phyloP scores from a whole-genome alignment of 208 protist genomes.

The Balamuthia mandrillaris region DNA sequence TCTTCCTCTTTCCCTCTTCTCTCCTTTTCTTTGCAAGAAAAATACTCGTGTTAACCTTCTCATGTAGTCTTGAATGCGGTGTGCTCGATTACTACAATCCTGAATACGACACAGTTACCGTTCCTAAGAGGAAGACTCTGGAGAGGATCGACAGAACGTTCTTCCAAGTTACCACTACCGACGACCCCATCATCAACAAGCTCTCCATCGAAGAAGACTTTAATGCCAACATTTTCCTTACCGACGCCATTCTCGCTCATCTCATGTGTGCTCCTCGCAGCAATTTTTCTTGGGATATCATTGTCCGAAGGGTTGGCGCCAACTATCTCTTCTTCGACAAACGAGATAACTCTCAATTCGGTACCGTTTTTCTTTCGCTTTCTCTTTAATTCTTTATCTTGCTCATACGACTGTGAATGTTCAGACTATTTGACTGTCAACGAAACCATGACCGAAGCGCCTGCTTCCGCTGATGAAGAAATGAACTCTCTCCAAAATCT shows the following conservation, averaged over 20 bases:
- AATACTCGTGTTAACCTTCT: not conserved
- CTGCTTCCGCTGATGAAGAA: conserved; percentile 52
- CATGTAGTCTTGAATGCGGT: not conserved
- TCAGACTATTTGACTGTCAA: conserved; percentile 62
- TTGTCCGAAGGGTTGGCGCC: conserved; percentile 49
- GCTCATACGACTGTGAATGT: not conserved
- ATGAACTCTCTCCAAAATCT: conserved; percentile 60
- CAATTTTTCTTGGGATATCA: conserved; percentile 71
- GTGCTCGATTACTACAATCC: conserved; percentile 13
- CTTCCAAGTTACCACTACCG: conserved; percentile 6
- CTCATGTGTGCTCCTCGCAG: conserved; percentile 66
- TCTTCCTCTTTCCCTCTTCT: too few relatives aligned
- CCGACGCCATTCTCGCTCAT: conserved; percentile 62
- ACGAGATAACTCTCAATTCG: conserved; percentile 11
- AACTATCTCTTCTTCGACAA: conserved; percentile 33
- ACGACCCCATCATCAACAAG: conserved; percentile 39
- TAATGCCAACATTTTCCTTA: conserved; percentile 64
- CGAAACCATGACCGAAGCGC: conserved; percentile 61
- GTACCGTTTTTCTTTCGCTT: not conserved
- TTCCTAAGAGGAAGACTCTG: conserved; percentile 32
- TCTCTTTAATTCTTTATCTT: not conserved
- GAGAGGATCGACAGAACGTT: not conserved
- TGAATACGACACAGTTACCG: conserved; percentile 33
- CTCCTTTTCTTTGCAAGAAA: too few relatives aligned
- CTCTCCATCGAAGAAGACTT: conserved; percentile 19